These are phyloP conservation scores for Podaxis pistillaris DNA, from an alignment of 768 basidiomycete species.

Conservation along the genomic window DNA sequence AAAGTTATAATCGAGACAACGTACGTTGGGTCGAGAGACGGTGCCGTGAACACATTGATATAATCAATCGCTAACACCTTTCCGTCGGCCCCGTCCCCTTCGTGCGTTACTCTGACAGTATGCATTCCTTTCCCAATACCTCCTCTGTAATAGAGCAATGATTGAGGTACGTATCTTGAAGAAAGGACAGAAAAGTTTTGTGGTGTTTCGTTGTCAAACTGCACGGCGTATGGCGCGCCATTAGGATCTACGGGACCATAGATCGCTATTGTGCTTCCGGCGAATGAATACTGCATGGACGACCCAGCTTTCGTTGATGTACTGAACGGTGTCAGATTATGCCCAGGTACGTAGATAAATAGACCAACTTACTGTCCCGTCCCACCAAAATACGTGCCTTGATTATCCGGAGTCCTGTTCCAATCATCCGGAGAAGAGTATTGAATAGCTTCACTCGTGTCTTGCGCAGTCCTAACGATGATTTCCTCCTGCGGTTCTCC, in stretches of 20 bases:
- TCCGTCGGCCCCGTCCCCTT: constrained; percentile 13
- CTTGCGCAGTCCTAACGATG: constrained; percentile 29
- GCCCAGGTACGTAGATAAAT: neutral
- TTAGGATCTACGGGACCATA: constrained; percentile 38
- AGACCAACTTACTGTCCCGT: constrained; percentile 38
- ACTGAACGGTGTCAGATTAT: constrained; percentile 9
- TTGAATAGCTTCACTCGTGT: constrained; percentile 34
- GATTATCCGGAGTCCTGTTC: constrained; percentile 27
- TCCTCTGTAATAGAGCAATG: constrained; percentile 29
- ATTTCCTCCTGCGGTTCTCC: constrained; percentile 25
- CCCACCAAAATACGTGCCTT: constrained; percentile 44
- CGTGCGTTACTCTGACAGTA: constrained; percentile 18
- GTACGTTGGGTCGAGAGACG: constrained; percentile 21
- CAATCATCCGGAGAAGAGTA: constrained; percentile 31
- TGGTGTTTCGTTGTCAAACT: constrained; percentile 24
- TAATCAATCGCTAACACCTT: constrained; percentile 28
- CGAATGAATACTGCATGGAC: constrained; percentile 24
- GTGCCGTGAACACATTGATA: constrained; percentile 27
- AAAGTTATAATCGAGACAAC: constrained; percentile 1
- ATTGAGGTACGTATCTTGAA: constrained; percentile 22
- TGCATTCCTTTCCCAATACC: constrained; percentile 29
- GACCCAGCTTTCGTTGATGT: constrained; percentile 20
- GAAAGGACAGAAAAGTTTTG: constrained; percentile 21
- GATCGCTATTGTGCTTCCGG: constrained; percentile 33
- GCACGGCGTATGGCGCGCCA: constrained; percentile 29